Evolutionary conservation across 31 red algal genomes (phyloP).

Genomic region (Asparagopsis taxiformis): DNA sequence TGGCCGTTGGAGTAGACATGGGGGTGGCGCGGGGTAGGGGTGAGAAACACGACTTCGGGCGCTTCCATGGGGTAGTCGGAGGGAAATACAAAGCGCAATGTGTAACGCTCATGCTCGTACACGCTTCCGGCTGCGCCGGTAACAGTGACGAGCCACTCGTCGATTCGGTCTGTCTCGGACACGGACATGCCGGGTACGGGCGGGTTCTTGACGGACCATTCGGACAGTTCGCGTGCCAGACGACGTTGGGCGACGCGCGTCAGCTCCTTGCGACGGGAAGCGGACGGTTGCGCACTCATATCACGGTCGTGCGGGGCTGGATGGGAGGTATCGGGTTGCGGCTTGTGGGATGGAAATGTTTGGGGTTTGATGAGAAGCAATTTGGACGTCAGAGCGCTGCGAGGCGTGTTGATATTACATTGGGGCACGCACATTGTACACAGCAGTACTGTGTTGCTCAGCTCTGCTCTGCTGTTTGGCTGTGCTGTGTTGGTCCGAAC

Average conservation of each 20-base stretch:
- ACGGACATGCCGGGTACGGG: constrained; percentile 91
- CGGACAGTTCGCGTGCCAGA: constrained; percentile 83
- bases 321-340: background rate
- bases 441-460: too few species aligned
- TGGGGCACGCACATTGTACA: too few species aligned
- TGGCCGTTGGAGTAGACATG: constrained; percentile 99
- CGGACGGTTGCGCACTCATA: constrained; percentile 41
- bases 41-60: constrained; percentile 95
- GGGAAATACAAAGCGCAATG: constrained; percentile 90
- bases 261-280: constrained; percentile 65
- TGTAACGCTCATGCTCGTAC: constrained; percentile 86
- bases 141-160: constrained; percentile 92
- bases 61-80: constrained; percentile 97
- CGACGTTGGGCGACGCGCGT: constrained; percentile 82
- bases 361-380: too few species aligned
- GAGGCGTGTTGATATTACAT: too few species aligned
- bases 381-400: too few species aligned
- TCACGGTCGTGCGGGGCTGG: constrained; percentile 16
- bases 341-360: too few species aligned
- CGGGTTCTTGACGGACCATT: constrained; percentile 81
- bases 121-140: constrained; percentile 85
- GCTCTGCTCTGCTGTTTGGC: too few species aligned
- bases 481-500: too few species aligned
- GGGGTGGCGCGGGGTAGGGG: constrained; percentile 83
- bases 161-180: constrained; percentile 75